phyloP scores from a whole-genome alignment of 2,329 filamentous ascomycete species.

The Pseudogymnoascus verrucosus region DNA sequence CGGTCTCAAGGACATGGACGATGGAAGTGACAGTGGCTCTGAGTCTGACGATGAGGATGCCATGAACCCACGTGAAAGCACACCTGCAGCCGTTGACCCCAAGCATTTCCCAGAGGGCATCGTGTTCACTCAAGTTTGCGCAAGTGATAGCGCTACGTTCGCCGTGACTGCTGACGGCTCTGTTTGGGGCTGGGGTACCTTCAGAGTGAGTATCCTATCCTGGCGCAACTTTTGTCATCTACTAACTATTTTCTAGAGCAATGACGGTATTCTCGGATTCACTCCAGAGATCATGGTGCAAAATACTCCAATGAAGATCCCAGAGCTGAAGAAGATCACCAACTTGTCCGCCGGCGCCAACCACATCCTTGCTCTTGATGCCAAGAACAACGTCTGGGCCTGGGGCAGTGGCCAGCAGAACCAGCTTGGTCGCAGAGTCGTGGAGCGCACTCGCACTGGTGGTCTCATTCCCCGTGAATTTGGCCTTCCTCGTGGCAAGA shows the following conservation, averaged over 20 bases:
- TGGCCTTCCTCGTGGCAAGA: conserved; percentile 26
- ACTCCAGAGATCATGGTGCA: conserved; percentile 21
- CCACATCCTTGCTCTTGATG: conserved; percentile 51
- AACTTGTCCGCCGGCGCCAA: conserved; percentile 48
- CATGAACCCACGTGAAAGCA: conserved; percentile 65
- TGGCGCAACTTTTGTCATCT: background rate
- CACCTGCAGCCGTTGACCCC: conserved; percentile 52
- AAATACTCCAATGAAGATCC: conserved; percentile 41
- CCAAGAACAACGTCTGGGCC: conserved; percentile 49
- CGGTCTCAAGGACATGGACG: conserved; percentile 47
- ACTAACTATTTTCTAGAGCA: conserved; percentile 37
- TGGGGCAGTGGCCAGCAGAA: conserved; percentile 64
- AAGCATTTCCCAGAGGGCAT: conserved; percentile 53
- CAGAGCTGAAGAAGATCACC: conserved; percentile 48
- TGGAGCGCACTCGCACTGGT: conserved; percentile 20
- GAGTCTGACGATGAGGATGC: conserved; percentile 46
- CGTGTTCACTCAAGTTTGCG: conserved; percentile 57
- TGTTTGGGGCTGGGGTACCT: conserved; percentile 80
- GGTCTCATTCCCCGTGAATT: conserved; percentile 25
- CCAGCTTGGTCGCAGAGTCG: conserved; percentile 48
- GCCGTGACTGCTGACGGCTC: conserved; percentile 65
- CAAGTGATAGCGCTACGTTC: conserved; percentile 68
- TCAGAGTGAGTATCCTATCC: conserved; percentile 45
- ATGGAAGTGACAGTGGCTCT: conserved; percentile 36
- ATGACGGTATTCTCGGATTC: conserved; percentile 56